These are phyloP conservation scores for Penicillium sp. DNA, from an alignment of 2,329 filamentous ascomycete species.

Conservation along the genomic window DNA sequence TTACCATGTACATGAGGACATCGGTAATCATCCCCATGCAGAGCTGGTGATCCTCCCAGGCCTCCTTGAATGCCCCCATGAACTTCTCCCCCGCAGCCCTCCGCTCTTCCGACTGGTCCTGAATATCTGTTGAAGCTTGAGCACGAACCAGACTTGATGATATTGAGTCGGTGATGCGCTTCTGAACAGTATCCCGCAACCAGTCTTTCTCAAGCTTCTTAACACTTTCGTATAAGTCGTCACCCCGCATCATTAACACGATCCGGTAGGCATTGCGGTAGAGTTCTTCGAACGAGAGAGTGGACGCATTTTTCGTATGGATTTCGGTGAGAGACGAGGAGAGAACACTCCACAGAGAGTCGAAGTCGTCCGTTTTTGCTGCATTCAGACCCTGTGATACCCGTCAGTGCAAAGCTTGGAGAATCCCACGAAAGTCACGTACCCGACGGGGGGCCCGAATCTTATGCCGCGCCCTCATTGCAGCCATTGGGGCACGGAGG, in stretches of 20 bases:
- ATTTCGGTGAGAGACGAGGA: constrained; percentile 79
- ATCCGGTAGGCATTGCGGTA: constrained; percentile 95
- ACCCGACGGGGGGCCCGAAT: constrained; percentile 68
- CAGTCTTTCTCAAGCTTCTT: constrained; percentile 78
- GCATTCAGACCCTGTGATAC: constrained; percentile 53
- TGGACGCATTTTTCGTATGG: constrained; percentile 85
- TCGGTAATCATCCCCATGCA: constrained; percentile 97
- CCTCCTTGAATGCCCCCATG: constrained; percentile 68
- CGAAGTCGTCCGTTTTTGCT: constrained; percentile 70
- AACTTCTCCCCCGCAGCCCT: constrained; percentile 80
- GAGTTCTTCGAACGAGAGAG: constrained; percentile 89
- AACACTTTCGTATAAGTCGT: constrained; percentile 76
- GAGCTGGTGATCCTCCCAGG: constrained; percentile 85
- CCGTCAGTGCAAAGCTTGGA: constrained; percentile 12
- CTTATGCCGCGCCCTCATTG: constrained; percentile 57
- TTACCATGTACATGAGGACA: constrained; percentile 89
- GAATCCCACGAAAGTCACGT: constrained; percentile 33
- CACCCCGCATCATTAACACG: constrained; percentile 82
- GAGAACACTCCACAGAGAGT: constrained; percentile 78
- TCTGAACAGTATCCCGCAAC: constrained; percentile 72
- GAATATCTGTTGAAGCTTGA: constrained; percentile 49
- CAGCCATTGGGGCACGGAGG: constrained; percentile 42
- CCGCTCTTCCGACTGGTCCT: constrained; percentile 67
- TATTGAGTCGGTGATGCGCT: constrained; percentile 68
- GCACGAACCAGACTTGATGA: constrained; percentile 65